These are phyloP conservation scores for Eucalyptus erythrocorys DNA, from an alignment of 345 rosid genomes.

Conservation along the genomic window DNA sequence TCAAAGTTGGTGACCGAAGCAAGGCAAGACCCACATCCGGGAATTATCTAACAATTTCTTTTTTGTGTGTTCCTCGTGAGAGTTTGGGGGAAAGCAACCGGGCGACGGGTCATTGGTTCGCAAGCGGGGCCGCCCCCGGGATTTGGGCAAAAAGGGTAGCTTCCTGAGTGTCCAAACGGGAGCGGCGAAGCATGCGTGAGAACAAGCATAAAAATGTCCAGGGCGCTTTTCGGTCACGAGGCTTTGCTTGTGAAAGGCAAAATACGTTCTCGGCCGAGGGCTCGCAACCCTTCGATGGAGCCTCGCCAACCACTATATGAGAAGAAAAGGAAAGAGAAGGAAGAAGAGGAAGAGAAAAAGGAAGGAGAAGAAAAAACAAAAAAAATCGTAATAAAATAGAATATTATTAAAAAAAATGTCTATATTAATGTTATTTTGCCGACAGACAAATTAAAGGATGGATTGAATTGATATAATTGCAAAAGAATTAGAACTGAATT, in stretches of 20 bases:
- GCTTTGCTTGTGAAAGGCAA: no score
- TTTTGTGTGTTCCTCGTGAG: neutral
- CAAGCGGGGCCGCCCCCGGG: neutral
- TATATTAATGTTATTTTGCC: accelerated
- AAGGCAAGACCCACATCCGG: neutral
- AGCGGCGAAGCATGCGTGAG: neutral
- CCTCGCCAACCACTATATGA: no score
- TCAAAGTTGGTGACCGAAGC: neutral
- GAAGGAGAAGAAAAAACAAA: accelerated
- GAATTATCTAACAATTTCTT: neutral
- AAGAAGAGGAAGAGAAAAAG: no score
- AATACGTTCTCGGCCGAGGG: no score
- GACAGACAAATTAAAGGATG: accelerated
- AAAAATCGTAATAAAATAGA: accelerated
- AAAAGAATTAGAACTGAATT: accelerated
- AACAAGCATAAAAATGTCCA: neutral
- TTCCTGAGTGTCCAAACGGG: neutral
- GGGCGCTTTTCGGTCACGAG: neutral
- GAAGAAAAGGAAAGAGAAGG: no score
- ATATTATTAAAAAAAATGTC: accelerated
- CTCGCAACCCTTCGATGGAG: no score
- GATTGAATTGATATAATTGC: accelerated
- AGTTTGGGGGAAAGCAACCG: neutral
- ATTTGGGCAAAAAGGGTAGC: neutral
- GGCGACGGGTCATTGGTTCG: neutral